phyloP scores from a whole-genome alignment of 2,329 filamentous ascomycete genomes.

The Hyphodiscus sp. region DNA sequence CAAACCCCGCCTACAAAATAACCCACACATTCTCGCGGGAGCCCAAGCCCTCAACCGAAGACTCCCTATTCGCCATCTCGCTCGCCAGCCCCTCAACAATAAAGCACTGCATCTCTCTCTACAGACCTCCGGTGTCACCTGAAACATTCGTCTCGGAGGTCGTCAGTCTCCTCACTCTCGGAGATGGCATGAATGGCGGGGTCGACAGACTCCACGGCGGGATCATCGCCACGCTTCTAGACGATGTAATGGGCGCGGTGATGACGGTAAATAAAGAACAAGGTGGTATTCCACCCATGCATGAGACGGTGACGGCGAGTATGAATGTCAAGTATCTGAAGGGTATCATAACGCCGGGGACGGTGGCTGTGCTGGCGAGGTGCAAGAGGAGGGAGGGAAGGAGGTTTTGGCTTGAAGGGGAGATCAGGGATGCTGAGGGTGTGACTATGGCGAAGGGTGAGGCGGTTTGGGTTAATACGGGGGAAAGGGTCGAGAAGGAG shows the following conservation, averaged over 20 bases:
- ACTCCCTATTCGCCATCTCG: constrained; percentile 47
- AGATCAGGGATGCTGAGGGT: neutral
- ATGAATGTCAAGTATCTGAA: neutral
- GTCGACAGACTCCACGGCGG: constrained; percentile 50
- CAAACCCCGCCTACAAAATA: constrained; percentile 35
- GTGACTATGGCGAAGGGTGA: neutral
- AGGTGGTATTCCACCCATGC: constrained; percentile 6
- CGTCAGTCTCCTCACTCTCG: constrained; percentile 33
- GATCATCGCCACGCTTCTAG: constrained; percentile 49
- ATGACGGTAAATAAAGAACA: constrained; percentile 29
- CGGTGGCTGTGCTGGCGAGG: neutral
- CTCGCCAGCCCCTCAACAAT: constrained; percentile 46
- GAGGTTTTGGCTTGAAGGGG: neutral
- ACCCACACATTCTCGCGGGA: constrained; percentile 33
- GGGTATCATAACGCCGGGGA: neutral
- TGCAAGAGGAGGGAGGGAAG: neutral
- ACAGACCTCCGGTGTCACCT: constrained; percentile 28
- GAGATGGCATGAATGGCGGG: constrained; percentile 47
- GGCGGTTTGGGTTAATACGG: neutral
- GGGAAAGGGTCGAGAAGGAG: neutral
- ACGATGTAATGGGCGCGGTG: constrained; percentile 49
- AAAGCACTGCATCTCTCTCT: constrained; percentile 37
- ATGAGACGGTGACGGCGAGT: neutral
- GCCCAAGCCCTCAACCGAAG: constrained; percentile 37
- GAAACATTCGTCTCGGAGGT: constrained; percentile 11